Conservation (phyloP, 148 eudicot genomes). For the Rhododendron vialii region DNA sequence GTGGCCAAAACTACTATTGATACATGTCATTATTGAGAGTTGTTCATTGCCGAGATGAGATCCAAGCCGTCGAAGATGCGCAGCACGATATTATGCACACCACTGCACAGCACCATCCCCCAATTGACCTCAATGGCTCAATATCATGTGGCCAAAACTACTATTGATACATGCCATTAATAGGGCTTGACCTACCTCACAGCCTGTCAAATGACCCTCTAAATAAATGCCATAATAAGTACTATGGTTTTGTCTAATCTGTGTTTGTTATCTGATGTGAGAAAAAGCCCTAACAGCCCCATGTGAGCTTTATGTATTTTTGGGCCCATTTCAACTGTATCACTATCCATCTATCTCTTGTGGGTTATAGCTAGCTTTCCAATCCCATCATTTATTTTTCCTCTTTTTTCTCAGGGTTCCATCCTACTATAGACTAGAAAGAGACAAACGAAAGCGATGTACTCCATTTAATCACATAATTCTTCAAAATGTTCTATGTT, state of each 20-base stretch:
- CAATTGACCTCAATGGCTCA: not conserved
- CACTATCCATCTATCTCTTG: not conserved
- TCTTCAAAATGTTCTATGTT: too few species aligned
- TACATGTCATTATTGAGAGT: too few species aligned
- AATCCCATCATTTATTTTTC: not conserved
- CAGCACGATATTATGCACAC: too few species aligned
- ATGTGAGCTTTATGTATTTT: constrained; percentile 11
- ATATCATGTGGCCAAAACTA: not conserved
- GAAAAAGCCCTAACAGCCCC: constrained; percentile 19
- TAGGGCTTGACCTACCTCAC: constrained; percentile 17
- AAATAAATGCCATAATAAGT: not conserved
- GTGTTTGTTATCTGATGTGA: not conserved
- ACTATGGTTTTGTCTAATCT: constrained; percentile 1
- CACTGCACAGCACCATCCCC: too few species aligned
- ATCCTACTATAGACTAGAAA: not conserved
- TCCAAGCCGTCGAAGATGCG: too few species aligned
- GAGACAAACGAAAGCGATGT: not conserved
- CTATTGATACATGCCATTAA: constrained; percentile 6
- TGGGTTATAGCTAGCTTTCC: not conserved
- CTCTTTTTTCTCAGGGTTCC: not conserved
- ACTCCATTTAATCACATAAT: too few species aligned
- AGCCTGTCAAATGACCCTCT: constrained; percentile 16
- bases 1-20: too few species aligned
- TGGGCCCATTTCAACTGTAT: constrained; percentile 18
- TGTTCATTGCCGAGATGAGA: too few species aligned